phyloP scores from a whole-genome alignment of 768 basidiomycete genomes.

The Rhizopogon vinicolor region DNA sequence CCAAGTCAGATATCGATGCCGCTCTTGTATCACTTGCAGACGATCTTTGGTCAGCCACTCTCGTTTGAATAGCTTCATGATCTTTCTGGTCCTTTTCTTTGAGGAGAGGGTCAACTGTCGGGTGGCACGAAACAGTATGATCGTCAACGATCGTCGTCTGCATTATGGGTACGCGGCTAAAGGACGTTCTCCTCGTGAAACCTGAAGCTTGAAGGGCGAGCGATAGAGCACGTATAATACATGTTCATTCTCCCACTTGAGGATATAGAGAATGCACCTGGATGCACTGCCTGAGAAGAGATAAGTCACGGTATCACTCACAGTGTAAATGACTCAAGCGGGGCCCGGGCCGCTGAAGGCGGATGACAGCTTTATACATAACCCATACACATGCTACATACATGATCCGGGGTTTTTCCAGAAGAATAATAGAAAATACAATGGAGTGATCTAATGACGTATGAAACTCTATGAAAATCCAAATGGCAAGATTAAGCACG shows the following conservation, averaged over 20 bases:
- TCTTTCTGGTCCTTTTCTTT: background rate
- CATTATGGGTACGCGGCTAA: background rate
- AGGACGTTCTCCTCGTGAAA: background rate
- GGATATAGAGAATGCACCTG: background rate
- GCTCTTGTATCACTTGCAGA: background rate
- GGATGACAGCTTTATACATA: no score
- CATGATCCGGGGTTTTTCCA: background rate
- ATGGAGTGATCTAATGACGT: no score
- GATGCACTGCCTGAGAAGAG: background rate
- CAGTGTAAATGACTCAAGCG: no score
- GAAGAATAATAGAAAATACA: no score
- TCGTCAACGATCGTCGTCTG: background rate
- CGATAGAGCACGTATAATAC: background rate
- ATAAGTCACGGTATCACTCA: no score
- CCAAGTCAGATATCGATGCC: background rate
- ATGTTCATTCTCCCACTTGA: background rate
- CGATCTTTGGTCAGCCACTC: background rate
- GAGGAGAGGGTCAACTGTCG: background rate
- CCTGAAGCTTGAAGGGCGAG: background rate
- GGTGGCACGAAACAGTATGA: background rate
- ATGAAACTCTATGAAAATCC: no score
- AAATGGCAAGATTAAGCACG: background rate
- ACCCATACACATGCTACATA: no score
- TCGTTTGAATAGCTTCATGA: background rate
- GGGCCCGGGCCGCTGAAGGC: background rate